A percentile compares a stretch with the other conserved stretches of the same genome.
These are phyloP conservation scores for Sporisorium graminicola DNA, from an alignment of 1,284 basidiomycete genomes.

Conservation along the genomic window DNA sequence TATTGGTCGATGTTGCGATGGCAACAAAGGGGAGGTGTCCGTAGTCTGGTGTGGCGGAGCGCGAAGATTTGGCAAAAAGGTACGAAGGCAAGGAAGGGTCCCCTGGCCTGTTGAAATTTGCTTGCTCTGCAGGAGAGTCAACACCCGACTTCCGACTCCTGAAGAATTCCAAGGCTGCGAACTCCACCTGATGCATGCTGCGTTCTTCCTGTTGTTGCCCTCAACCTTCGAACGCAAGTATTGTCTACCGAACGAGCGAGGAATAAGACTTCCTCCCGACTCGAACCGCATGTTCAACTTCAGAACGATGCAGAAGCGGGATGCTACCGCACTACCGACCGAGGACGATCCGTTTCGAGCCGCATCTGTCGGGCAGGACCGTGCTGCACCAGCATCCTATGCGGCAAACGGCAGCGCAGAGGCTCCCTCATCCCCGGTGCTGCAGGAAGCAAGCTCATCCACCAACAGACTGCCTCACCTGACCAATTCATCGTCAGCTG, in stretches of 20 bases:
- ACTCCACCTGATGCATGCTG: constrained; percentile 8
- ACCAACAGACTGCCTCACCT: not conserved
- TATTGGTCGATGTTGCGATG: not conserved
- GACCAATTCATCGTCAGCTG: no score
- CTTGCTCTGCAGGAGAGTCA: not conserved
- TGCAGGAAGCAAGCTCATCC: not conserved
- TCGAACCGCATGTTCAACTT: constrained; percentile 23
- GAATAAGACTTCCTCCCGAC: not conserved
- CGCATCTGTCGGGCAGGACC: constrained; percentile 1
- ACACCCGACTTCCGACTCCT: constrained; percentile 6
- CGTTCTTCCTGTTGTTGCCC: not conserved
- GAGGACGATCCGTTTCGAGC: constrained; percentile 13
- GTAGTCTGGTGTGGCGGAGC: constrained; percentile 18
- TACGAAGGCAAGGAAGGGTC: constrained; percentile 3
- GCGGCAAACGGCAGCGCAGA: not conserved
- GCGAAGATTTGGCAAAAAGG: not conserved
- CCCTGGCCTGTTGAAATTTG: constrained; percentile 3
- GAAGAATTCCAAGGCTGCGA: not conserved
- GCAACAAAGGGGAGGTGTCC: not conserved
- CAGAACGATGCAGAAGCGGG: constrained; percentile 34
- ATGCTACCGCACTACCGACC: not conserved
- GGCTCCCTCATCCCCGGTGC: not conserved
- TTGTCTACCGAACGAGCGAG: not conserved
- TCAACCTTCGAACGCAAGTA: not conserved
- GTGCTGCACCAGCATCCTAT: not conserved